These are phyloP conservation scores for Papilionanthe hybrid DNA, from an alignment of 116 monocot species.

Conservation along the genomic window DNA sequence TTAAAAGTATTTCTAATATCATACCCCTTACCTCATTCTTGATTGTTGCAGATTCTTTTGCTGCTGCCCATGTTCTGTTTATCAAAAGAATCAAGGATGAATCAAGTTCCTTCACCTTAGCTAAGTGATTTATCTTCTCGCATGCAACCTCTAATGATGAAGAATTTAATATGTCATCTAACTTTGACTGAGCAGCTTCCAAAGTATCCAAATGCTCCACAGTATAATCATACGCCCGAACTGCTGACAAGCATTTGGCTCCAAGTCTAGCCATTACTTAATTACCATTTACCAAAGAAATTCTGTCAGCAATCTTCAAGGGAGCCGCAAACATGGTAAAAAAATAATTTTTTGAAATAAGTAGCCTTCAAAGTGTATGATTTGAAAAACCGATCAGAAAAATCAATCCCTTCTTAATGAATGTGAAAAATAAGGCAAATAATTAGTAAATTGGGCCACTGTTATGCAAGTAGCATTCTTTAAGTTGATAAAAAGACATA, in stretches of 20 bases:
- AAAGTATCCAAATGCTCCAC: constrained; percentile 52
- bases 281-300: constrained; percentile 18
- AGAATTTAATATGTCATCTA: constrained; percentile 81
- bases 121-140: constrained; percentile 69
- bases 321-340: neutral
- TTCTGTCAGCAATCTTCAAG: constrained; percentile 8
- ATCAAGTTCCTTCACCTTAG: constrained; percentile 90
- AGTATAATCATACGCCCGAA: constrained; percentile 75
- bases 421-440: neutral
- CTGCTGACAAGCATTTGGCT: constrained; percentile 78
- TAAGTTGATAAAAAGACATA: neutral
- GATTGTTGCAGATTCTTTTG: constrained; percentile 74
- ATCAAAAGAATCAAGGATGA: constrained; percentile 86
- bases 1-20: neutral
- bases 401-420: neutral
- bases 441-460: neutral
- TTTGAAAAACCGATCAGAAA: neutral
- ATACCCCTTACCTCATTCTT: constrained; percentile 56
- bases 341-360: neutral
- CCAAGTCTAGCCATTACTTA: constrained; percentile 76
- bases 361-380: neutral
- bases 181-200: constrained; percentile 68
- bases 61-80: constrained; percentile 69
- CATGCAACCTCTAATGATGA: constrained; percentile 69
- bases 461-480: neutral